These are phyloP conservation scores for Thelephora ganbajun DNA, from an alignment of 768 basidiomycete species.

Conservation along the genomic window DNA sequence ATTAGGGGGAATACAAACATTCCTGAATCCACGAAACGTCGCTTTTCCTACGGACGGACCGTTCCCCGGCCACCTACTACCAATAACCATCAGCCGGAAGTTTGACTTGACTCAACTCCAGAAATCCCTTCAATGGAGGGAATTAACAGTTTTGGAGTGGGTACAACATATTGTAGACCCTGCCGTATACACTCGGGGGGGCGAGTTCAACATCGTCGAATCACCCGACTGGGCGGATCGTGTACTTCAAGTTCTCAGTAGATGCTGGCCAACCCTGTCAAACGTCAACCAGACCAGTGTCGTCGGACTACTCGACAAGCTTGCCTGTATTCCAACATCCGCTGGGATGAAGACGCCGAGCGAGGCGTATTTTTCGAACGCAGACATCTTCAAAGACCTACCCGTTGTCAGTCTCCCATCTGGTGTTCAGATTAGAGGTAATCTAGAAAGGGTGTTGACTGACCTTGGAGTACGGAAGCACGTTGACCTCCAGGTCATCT, in stretches of 20 bases:
- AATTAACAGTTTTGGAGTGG: slow-evolving; percentile 70
- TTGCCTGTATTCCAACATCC: slow-evolving; percentile 37
- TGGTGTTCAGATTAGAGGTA: slow-evolving; percentile 45
- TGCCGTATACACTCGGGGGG: slow-evolving; percentile 23
- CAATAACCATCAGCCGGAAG: slow-evolving; percentile 45
- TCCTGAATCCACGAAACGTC: slow-evolving; percentile 47
- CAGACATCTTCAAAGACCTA: slow-evolving; percentile 80
- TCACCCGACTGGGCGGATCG: slow-evolving; percentile 73
- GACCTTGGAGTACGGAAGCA: slow-evolving; percentile 79
- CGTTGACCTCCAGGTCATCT: slow-evolving; percentile 88
- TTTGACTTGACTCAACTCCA: slow-evolving; percentile 37
- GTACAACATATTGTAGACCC: slow-evolving; percentile 45
- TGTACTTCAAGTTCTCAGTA: slow-evolving; percentile 49
- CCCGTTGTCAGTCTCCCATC: slow-evolving; percentile 67
- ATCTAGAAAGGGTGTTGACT: slow-evolving; percentile 55
- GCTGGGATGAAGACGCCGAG: slow-evolving; percentile 58
- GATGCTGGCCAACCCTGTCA: slow-evolving; percentile 57
- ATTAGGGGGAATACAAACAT: slow-evolving; percentile 55
- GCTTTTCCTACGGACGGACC: slow-evolving; percentile 64
- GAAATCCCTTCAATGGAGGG: slow-evolving; percentile 60
- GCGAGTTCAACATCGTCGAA: slow-evolving; percentile 45
- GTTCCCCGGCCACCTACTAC: slow-evolving; percentile 60
- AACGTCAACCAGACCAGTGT: slow-evolving; percentile 29
- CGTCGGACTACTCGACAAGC: slow-evolving; percentile 25
- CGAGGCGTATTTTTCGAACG: slow-evolving; percentile 75